Percentiles rank a stretch among this genome's conserved stretches.
These are phyloP conservation scores for Pharus latifolius DNA, from an alignment of 176 grass and related monocot genomes.

Conservation along the genomic window DNA sequence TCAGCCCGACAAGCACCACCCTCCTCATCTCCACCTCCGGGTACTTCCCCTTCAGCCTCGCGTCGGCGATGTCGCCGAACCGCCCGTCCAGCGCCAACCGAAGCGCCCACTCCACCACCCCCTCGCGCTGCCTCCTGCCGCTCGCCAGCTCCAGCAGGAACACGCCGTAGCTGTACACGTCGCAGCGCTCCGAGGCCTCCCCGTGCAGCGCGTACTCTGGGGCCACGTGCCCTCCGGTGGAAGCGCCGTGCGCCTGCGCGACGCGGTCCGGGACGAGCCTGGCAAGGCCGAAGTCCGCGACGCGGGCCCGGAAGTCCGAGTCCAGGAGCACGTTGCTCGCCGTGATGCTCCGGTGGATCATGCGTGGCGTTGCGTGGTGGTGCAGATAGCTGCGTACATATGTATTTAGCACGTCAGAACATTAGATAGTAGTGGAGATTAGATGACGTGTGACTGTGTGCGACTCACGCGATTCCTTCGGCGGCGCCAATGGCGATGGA, in stretches of 20 bases:
- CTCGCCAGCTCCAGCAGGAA: constrained; percentile 20
- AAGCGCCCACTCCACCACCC: constrained; percentile 14
- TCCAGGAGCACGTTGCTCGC: constrained; percentile 30
- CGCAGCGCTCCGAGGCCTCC: constrained; percentile 10
- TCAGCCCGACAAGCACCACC: constrained; percentile 18
- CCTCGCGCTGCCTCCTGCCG: constrained; percentile 19
- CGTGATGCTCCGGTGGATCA: constrained; percentile 22
- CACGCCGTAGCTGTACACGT: constrained; percentile 22
- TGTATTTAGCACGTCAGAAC: neutral
- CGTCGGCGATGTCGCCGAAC: constrained; percentile 9
- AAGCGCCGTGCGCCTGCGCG: neutral
- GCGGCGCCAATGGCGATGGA: constrained; percentile 10
- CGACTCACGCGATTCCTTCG: constrained; percentile 21
- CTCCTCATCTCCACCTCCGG: constrained; percentile 19
- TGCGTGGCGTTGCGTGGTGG: constrained; percentile 6
- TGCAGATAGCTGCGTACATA: constrained; percentile 18
- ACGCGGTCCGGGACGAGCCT: constrained; percentile 14
- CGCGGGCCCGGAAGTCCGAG: constrained; percentile 19
- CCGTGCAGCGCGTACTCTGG: constrained; percentile 5
- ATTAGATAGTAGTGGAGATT: neutral
- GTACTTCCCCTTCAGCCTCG: constrained; percentile 9
- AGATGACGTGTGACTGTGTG: neutral
- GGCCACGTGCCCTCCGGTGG: constrained; percentile 4
- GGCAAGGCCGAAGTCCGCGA: constrained; percentile 26
- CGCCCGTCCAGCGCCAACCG: constrained; percentile 1